phyloP scores from a whole-genome alignment of 2,329 filamentous ascomycete genomes.

The Colletotrichum orchidophilum region DNA sequence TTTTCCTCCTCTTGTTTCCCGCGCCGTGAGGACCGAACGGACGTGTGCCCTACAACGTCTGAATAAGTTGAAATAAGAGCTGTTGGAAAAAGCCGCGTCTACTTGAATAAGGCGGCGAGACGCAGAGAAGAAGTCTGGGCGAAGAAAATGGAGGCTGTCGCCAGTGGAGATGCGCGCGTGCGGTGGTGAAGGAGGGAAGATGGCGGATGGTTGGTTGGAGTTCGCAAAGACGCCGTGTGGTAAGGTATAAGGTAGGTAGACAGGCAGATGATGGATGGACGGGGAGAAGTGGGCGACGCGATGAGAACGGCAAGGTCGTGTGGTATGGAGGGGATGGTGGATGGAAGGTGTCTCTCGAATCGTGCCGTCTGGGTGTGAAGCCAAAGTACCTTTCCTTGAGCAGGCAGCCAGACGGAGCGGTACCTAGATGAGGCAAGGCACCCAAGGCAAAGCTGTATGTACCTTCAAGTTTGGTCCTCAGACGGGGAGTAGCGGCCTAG shows the following conservation, averaged over 20 bases:
- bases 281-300: constrained; percentile 29
- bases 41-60: background rate
- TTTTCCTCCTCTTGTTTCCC: background rate
- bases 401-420: background rate
- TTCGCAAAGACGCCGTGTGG: constrained; percentile 27
- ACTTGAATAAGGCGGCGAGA: background rate
- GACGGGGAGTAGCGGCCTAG: constrained; percentile 7
- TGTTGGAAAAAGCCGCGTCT: background rate
- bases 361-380: constrained; percentile 10
- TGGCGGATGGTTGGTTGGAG: constrained; percentile 34
- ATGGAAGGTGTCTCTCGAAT: background rate
- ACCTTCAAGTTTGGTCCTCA: too few relatives aligned
- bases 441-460: background rate
- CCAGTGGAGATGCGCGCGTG: constrained; percentile 26
- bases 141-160: constrained; percentile 25
- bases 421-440: background rate
- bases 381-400: background rate
- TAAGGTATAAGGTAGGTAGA: too few relatives aligned
- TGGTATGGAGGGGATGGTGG: constrained; percentile 4
- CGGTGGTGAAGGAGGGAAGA: constrained; percentile 33
- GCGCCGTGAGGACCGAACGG: background rate
- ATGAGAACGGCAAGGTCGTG: constrained; percentile 26
- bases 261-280: constrained; percentile 27
- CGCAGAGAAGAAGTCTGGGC: background rate
- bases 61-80: background rate